Evolutionary conservation across 2,329 filamentous ascomycete species (phyloP), one percentile per base, ranked within the genome.

Genomic region (Bipolaris bicolor): DNA sequence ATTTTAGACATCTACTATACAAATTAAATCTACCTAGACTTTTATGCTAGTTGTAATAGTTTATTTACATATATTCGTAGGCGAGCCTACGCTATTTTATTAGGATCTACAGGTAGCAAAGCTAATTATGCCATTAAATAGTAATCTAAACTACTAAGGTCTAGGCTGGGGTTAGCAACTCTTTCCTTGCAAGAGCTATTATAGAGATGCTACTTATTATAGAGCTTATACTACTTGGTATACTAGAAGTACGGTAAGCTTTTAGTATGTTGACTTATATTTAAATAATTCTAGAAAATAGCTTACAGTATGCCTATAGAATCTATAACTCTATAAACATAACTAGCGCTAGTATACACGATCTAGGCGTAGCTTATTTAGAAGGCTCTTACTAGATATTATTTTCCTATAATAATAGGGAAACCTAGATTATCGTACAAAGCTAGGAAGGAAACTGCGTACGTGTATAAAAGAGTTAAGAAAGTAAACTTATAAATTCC

Each of bases 371-470:
- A n/a, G 55, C 50, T 34, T 77, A 81, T 60, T 79, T 73, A 47
- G 79, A 78, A 29, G 79, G 79, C 46, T 76, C 70, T 11, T 80
- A 78, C 61, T 76, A 80, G 60, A 73, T 77, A n/a, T 79, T 77
- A 5, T 74, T 79, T 58, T 76, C 71, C 13, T 65, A 69, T 15
- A 76, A 81, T 57, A 60, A 67, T 29, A 76, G 78, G 49, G 65
- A 74, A 50, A 78, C 72, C 0, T 80, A 78, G 68, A 71, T 73
- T 36, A 75, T 79, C 3, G 73, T 74, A 2, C 74, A 72, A 5
- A 76, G 71, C 16, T 81, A 75, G 65, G 74, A 80, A 56, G 79
- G 79, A 26, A 76, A 79, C 58, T 81, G 78, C 62, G 77, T 79
- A 3, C 75, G 69, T 20, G 72, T 73, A 16, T 26, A n/a, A n/a